These are phyloP conservation scores for Cladorrhinum samala DNA, from an alignment of 495 filamentous ascomycete genomes.

Conservation along the genomic window DNA sequence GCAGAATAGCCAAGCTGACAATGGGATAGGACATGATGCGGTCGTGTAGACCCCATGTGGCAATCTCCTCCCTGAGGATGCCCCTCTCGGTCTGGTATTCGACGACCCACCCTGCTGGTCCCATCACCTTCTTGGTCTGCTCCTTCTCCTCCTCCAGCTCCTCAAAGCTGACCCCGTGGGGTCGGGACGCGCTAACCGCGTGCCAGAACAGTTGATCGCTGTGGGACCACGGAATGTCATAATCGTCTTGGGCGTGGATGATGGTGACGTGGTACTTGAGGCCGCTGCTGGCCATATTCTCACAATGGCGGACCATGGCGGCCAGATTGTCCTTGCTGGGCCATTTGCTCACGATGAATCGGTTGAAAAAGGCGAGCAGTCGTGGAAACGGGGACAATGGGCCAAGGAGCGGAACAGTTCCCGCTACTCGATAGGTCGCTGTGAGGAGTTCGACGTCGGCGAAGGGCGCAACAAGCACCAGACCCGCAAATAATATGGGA, in stretches of 20 bases:
- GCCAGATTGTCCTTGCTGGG: conserved; percentile 38
- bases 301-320: conserved; percentile 35
- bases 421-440: conserved; percentile 54
- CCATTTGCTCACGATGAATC: conserved; percentile 46
- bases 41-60: conserved; percentile 39
- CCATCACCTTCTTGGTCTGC: background rate
- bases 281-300: conserved; percentile 21
- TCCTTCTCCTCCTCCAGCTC: conserved; percentile 12
- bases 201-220: conserved; percentile 49
- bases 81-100: conserved; percentile 2
- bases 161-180: conserved; percentile 4
- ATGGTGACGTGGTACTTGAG: conserved; percentile 53
- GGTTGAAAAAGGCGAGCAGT: conserved; percentile 33
- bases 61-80: conserved; percentile 28
- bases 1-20: conserved; percentile 55
- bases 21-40: conserved; percentile 47
- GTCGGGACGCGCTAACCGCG: conserved; percentile 45
- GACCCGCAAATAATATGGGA: conserved; percentile 51
- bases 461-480: conserved; percentile 76
- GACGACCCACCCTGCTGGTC: conserved; percentile 5
- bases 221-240: conserved; percentile 62
- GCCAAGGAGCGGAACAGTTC: conserved; percentile 67
- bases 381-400: conserved; percentile 52
- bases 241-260: conserved; percentile 67
- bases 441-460: conserved; percentile 63